Conservation (phyloP, 1,284 basidiomycete species). For the Macrocybe sp. region DNA sequence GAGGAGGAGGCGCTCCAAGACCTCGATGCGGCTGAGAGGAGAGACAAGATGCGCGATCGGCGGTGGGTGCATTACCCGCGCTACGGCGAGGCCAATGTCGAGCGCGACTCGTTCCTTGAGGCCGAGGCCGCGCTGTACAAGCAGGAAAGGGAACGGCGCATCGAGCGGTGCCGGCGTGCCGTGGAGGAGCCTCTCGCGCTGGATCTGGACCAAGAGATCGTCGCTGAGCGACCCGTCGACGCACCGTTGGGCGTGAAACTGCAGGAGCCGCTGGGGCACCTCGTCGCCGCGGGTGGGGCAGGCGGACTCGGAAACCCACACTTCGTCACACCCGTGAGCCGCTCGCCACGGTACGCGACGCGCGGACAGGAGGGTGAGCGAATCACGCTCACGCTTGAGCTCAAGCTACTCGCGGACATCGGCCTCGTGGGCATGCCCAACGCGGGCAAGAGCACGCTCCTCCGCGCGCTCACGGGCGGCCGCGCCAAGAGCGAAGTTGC, state of each 20-base stretch:
- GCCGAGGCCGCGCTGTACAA: slow-evolving; percentile 63
- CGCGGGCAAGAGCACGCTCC: slow-evolving; percentile 85
- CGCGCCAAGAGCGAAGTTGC: slow-evolving; percentile 86
- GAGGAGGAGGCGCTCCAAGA: slow-evolving; percentile 58
- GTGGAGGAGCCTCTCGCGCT: slow-evolving; percentile 44
- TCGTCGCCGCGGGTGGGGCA: slow-evolving; percentile 75
- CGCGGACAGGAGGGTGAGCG: slow-evolving; percentile 80
- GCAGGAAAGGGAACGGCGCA: slow-evolving; percentile 58
- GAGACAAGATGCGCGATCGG: slow-evolving; percentile 56
- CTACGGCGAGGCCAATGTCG: slow-evolving; percentile 56
- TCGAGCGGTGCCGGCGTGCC: slow-evolving; percentile 37
- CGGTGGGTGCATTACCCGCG: slow-evolving; percentile 81
- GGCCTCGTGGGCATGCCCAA: slow-evolving; percentile 97
- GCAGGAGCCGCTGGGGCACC: slow-evolving; percentile 55
- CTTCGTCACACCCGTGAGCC: slow-evolving; percentile 64
- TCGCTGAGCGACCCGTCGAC: slow-evolving; percentile 41
- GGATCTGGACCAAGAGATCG: slow-evolving; percentile 54
- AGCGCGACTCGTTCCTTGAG: slow-evolving; percentile 67
- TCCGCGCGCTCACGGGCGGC: slow-evolving; percentile 85
- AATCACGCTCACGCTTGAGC: slow-evolving; percentile 83
- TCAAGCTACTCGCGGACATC: slow-evolving; percentile 92
- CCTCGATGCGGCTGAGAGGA: slow-evolving; percentile 41
- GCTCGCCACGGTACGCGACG: slow-evolving; percentile 79
- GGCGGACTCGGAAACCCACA: slow-evolving; percentile 92
- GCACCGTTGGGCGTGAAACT: slow-evolving; percentile 66